Base-by-base conservation (phyloP, 2,329 filamentous ascomycete species). In the Diaporthe eres region DNA sequence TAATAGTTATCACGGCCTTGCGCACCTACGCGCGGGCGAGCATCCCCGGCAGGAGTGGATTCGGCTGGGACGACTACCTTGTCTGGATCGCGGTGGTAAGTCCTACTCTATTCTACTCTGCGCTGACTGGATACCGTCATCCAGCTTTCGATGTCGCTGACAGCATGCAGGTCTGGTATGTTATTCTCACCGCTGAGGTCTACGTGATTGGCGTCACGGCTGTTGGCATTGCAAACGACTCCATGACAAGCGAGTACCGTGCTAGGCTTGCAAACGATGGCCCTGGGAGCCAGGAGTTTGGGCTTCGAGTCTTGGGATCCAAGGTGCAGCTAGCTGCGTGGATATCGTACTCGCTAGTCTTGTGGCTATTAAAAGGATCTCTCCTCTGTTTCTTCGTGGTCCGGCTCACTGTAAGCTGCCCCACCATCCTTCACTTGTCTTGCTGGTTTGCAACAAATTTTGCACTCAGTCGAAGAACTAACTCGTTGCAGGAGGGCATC, bases 271-370 rank as follows among this genome's bases (percentile, higher is more conserved):
- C 65, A 12, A 28, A 57, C 3, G 75, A 76, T 17, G 57, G 73
- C 31, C 44, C 71, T 2, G 39, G 15, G 2, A 74, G 75, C 37
- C 71, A 76, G 31, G 75, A 76, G 19, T 76, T 49, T 22, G 51
- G 47, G 9, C 65, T 51, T 19, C 87, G 90, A n/a, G 83, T 90
- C 0, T 81, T 86, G 2, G 90, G 90, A 0, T 90, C 89, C 15
- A 91, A 91, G 78, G 86, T 89, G 0, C 89, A 92, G 76, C 80
- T 92, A 2, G 82, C 87, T 0, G 88, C 89, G 2, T 92, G 89
- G 90, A 86, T 87, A 22, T 82, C 86, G 7, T 92, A 92, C 77
- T 87, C 87, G 0, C 81, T 86, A 3, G 81, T 91, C 15, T 80
- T 92, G 19, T 91, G 89, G 89, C 80, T 87, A 28, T 81, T 92